Evolutionary conservation across 345 rosid species (phyloP).

Genomic region (Durio zibethinus): DNA sequence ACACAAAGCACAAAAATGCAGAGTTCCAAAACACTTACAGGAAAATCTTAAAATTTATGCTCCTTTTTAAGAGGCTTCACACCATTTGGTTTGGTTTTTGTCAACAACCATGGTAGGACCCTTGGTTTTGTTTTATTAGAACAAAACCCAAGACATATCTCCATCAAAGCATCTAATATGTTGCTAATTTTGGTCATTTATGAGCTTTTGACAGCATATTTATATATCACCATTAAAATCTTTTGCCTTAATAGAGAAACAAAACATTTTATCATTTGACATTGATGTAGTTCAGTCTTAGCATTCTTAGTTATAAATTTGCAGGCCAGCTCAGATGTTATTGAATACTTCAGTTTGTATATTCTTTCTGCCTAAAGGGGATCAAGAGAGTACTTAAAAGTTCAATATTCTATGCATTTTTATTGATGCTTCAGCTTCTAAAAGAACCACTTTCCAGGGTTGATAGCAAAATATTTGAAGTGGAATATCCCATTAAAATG

Average conservation of each 20-base stretch:
- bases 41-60: neutral
- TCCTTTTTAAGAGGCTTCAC: neutral
- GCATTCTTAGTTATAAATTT: neutral
- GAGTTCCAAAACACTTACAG: neutral
- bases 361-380: constrained; percentile 3
- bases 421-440: neutral
- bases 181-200: neutral
- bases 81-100: neutral
- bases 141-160: neutral
- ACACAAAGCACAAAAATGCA: constrained; percentile 21
- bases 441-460: neutral
- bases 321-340: constrained; percentile 10
- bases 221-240: neutral
- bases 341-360: neutral
- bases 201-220: neutral
- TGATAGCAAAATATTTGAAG: neutral
- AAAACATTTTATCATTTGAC: neutral
- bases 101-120: constrained; percentile 3
- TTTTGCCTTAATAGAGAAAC: neutral
- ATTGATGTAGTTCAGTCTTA: neutral
- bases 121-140: constrained; percentile 8
- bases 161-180: constrained; percentile 3
- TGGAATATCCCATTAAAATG: neutral
- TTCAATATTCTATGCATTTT: neutral
- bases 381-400: neutral